Base-by-base conservation (phyloP, 2,329 filamentous ascomycete genomes). In the Cladosporium sp. region DNA sequence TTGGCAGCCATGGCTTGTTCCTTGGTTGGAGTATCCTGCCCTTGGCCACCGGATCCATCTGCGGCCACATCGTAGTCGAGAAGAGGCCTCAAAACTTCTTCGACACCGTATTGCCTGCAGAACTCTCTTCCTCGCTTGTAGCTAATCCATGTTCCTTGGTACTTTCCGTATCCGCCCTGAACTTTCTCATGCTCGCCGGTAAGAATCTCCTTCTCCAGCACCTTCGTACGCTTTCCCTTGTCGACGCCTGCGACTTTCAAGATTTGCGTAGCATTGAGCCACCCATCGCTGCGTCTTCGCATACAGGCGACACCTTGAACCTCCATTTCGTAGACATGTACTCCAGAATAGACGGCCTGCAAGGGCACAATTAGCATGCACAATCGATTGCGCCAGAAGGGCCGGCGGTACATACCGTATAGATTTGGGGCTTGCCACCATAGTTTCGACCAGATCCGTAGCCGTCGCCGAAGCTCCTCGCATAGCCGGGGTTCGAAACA, bases 311-410 rank as follows among this genome's bases (percentile, higher is more conserved):
- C 81, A 45, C 84, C 85, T 71, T 96, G 95, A 60, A 97, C 89
- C 73, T 97, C 92, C 91, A 97, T 97, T 75, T 99, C 94, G 77
- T 97, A 99, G 15, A 99, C 94, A 60, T 93, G 88, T 45, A 97
- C 91, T 64, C 92, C 91, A 7, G 93, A 97, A 73, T 97, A 97
- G 39, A 95, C 89, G 60, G 93, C 93, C 85, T 84, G 61, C 64
- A 25, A 58, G 20, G 17, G 37, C 36, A 37, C 4, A 4, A 15
- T 55, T 47, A 55, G 52, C 40, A 55, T 17, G 25, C 48, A 37
- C 22, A 15, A 25, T 32, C 47, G n/a, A 39, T 10, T 47, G 28
- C 36, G 25, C 36, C 22, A 22, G 13, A 13, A 37, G 6, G n/a
- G 6, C 24, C 10, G 8, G 5, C 20, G 12, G 12, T 22, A 65